phyloP scores from a whole-genome alignment of 768 basidiomycete genomes.

The Lactifluus echinatus region DNA sequence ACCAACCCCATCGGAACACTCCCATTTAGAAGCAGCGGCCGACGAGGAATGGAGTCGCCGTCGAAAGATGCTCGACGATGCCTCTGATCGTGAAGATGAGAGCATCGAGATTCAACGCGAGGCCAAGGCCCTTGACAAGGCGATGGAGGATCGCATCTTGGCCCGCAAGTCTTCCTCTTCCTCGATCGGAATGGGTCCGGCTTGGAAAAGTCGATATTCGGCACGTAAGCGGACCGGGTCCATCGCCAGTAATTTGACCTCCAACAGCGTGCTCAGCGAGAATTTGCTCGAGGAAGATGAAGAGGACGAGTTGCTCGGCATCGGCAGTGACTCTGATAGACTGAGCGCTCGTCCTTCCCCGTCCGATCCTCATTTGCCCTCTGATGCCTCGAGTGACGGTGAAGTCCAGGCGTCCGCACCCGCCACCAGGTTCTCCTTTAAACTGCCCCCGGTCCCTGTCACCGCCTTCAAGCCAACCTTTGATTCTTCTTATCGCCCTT shows the following conservation, averaged over 20 bases:
- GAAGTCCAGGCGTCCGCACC: constrained; percentile 14
- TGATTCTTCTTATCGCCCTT: constrained; percentile 28
- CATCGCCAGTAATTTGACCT: constrained; percentile 60
- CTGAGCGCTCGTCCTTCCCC: constrained; percentile 27
- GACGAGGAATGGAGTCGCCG: constrained; percentile 78
- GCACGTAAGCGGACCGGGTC: constrained; percentile 66
- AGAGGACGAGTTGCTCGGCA: constrained; percentile 59
- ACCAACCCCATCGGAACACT: constrained; percentile 44
- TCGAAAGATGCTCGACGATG: constrained; percentile 52
- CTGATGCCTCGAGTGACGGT: constrained; percentile 25
- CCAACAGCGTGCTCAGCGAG: constrained; percentile 65
- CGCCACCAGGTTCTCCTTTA: constrained; percentile 17
- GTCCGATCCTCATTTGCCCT: constrained; percentile 27
- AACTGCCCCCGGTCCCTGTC: constrained; percentile 29
- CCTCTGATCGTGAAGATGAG: constrained; percentile 43
- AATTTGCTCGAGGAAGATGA: constrained; percentile 78
- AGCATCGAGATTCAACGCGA: constrained; percentile 57
- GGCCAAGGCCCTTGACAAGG: constrained; percentile 76
- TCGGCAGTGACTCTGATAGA: constrained; percentile 55
- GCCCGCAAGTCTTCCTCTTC: constrained; percentile 66
- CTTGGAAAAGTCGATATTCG: constrained; percentile 57
- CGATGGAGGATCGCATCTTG: constrained; percentile 76
- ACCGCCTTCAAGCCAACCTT: constrained; percentile 49
- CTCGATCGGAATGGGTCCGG: constrained; percentile 56
- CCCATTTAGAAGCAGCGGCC: constrained; percentile 40